phyloP scores from a whole-genome alignment of 192 early-diverging fungal species.

The Gamsiella multidivaricata region DNA sequence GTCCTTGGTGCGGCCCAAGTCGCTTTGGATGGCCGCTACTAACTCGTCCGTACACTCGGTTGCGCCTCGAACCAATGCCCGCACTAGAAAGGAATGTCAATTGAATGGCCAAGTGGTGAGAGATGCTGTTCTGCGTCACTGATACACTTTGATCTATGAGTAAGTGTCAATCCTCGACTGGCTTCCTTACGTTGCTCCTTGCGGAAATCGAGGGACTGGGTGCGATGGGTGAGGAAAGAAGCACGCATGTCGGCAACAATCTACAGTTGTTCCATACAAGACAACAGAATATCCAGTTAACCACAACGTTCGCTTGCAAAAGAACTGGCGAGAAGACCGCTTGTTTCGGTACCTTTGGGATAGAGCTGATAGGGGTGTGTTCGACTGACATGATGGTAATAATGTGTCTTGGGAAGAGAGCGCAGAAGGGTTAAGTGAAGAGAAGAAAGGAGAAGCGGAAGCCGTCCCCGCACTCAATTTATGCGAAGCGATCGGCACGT shows the following conservation, averaged over 20 bases:
- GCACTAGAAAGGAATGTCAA: constrained; percentile 17
- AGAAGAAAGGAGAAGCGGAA: neutral
- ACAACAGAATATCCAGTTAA: too few relatives aligned
- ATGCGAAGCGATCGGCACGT: too few relatives aligned
- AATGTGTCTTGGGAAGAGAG: too few relatives aligned
- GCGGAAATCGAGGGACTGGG: constrained; percentile 60
- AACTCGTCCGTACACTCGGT: constrained; percentile 62
- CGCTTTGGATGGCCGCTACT: constrained; percentile 60
- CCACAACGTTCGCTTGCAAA: neutral
- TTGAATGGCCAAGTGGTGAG: too few relatives aligned
- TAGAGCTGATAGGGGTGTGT: constrained; percentile 28
- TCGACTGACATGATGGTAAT: constrained; percentile 19
- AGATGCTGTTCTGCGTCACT: neutral
- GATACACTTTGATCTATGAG: neutral
- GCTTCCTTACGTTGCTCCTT: constrained; percentile 65
- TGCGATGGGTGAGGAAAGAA: constrained; percentile 32
- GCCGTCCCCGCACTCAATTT: too few relatives aligned
- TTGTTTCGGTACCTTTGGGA: constrained; percentile 32
- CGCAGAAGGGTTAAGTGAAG: neutral
- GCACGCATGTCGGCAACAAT: constrained; percentile 29
- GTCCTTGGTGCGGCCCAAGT: constrained; percentile 64
- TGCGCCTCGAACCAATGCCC: constrained; percentile 35
- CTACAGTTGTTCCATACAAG: constrained; percentile 1
- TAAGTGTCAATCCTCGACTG: neutral
- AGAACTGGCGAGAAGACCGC: neutral